Evolutionary conservation across 2,329 filamentous ascomycete species (phyloP).

Genomic region (Coleophoma crateriformis): DNA sequence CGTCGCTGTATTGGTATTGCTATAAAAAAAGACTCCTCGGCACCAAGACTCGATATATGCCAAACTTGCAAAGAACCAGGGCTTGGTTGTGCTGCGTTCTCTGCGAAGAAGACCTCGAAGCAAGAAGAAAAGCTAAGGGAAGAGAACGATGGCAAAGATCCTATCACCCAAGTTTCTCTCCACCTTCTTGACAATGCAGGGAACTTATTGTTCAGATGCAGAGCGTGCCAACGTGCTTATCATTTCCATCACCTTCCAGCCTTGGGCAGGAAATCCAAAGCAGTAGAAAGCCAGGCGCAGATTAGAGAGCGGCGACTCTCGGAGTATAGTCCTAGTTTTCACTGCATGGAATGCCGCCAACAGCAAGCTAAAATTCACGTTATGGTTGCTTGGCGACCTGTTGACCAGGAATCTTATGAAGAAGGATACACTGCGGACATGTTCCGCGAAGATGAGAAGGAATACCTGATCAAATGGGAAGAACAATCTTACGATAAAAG

Average conservation of each 20-base stretch:
- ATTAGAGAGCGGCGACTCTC: constrained; percentile 57
- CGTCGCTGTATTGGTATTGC: constrained; percentile 71
- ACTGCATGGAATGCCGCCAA: constrained; percentile 71
- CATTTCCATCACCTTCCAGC: constrained; percentile 76
- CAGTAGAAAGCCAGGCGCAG: constrained; percentile 35
- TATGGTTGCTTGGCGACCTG: constrained; percentile 86
- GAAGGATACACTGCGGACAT: constrained; percentile 45
- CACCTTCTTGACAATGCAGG: constrained; percentile 67
- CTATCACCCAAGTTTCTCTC: constrained; percentile 57
- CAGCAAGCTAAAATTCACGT: constrained; percentile 62
- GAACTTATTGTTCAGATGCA: constrained; percentile 80
- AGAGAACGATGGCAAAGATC: constrained; percentile 75
- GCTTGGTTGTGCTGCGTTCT: constrained; percentile 68
- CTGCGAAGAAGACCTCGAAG: constrained; percentile 63
- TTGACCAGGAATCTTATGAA: constrained; percentile 48
- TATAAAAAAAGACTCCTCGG: constrained; percentile 60
- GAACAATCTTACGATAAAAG: constrained; percentile 75
- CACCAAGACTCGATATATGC: constrained; percentile 69
- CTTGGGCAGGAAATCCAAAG: constrained; percentile 28
- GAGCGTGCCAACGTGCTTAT: constrained; percentile 68
- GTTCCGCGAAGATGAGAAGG: constrained; percentile 71
- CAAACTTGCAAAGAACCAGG: constrained; percentile 63
- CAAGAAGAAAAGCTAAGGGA: constrained; percentile 81
- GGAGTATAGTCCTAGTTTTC: constrained; percentile 72
- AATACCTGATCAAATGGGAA: constrained; percentile 91